These are phyloP conservation scores for Alternaria novae-zelandiae DNA, from an alignment of 2,329 filamentous ascomycete genomes.

Conservation along the genomic window DNA sequence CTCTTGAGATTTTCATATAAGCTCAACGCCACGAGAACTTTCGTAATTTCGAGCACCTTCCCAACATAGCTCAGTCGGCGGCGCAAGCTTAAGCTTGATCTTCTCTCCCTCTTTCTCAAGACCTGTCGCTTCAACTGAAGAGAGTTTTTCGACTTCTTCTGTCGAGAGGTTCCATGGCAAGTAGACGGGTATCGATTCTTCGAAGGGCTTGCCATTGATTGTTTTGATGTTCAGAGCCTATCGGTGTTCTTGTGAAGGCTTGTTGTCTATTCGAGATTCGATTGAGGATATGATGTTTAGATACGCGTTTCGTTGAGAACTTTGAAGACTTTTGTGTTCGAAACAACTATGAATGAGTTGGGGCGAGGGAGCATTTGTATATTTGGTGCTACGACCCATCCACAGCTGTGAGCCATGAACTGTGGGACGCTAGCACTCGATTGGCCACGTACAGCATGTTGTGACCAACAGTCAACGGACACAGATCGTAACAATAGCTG, in stretches of 20 bases:
- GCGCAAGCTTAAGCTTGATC: constrained; percentile 64
- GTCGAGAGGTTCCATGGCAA: constrained; percentile 53
- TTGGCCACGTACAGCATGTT: not conserved
- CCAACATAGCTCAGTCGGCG: constrained; percentile 60
- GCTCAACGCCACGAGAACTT: constrained; percentile 62
- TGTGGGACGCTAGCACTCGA: not conserved
- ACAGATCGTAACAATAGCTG: not conserved
- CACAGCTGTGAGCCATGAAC: not conserved
- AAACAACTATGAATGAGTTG: not conserved
- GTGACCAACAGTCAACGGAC: not conserved
- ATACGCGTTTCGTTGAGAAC: not conserved
- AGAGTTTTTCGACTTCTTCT: constrained; percentile 29
- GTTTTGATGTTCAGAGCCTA: not conserved
- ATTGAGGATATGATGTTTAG: not conserved
- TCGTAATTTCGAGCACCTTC: constrained; percentile 61
- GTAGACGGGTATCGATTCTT: constrained; percentile 49
- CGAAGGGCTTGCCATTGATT: constrained; percentile 20
- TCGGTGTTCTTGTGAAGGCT: not conserved
- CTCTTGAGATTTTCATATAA: constrained; percentile 60
- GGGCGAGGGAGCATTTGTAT: not conserved
- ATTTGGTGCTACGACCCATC: not conserved
- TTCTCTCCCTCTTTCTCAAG: constrained; percentile 63
- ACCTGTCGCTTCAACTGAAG: constrained; percentile 61
- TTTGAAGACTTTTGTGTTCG: not conserved
- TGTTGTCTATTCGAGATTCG: not conserved